Conservation (phyloP, 106 monocot genomes). For the Posidonia australis region DNA sequence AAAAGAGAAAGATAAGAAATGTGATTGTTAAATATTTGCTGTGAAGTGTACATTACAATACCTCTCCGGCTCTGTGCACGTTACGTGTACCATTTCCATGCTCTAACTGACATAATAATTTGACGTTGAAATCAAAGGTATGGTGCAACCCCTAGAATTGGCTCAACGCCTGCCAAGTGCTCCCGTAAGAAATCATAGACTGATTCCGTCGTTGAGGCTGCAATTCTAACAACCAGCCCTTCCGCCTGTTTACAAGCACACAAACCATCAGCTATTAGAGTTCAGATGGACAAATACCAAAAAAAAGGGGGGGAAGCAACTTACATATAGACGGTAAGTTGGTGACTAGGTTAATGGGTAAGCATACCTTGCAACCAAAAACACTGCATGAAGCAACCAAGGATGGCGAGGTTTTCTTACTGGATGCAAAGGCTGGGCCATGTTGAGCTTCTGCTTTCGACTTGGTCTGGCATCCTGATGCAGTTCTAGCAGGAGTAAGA, state of each 20-base stretch:
- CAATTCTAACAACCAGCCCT: conserved; percentile 60
- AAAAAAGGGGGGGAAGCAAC: not conserved
- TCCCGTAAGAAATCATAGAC: conserved; percentile 55
- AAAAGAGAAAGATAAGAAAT: too few species aligned
- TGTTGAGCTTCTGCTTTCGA: conserved; percentile 13
- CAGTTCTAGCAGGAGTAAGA: conserved; percentile 12
- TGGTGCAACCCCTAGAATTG: conserved; percentile 48
- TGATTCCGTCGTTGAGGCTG: conserved; percentile 51
- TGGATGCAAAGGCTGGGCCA: conserved; percentile 13
- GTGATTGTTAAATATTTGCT: too few species aligned
- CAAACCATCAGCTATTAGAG: not conserved
- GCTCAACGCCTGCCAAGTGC: conserved; percentile 47
- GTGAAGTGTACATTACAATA: too few species aligned
- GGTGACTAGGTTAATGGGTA: not conserved
- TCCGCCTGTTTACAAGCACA: conserved; percentile 19
- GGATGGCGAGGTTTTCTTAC: conserved; percentile 16
- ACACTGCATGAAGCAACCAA: conserved; percentile 83
- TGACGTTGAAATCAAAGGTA: conserved; percentile 13
- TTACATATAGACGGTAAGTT: not conserved
- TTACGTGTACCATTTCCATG: too few species aligned
- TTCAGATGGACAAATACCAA: not conserved
- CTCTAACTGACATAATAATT: too few species aligned
- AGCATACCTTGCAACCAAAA: conserved; percentile 75
- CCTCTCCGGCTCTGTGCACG: too few species aligned
- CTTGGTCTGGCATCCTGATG: conserved; percentile 3